phyloP scores from a whole-genome alignment of 495 filamentous ascomycete genomes.

The Pyronema domesticum region DNA sequence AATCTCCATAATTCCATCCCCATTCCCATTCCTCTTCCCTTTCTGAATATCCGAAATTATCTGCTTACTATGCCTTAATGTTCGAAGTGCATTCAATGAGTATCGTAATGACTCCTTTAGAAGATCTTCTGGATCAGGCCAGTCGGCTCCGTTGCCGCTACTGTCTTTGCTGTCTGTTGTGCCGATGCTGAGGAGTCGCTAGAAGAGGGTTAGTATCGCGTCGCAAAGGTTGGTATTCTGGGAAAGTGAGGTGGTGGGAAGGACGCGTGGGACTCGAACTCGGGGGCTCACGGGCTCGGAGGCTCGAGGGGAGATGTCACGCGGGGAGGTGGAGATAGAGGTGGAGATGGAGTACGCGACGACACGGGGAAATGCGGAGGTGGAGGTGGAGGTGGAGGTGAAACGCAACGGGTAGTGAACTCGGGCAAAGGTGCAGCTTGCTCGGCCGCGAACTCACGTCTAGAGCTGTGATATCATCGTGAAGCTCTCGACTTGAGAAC shows the following conservation, averaged over 20 bases:
- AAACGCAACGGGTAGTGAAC: too few relatives aligned
- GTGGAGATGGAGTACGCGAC: neutral
- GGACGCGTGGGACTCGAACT: too few relatives aligned
- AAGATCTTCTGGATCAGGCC: constrained; percentile 17
- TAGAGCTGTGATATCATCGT: too few relatives aligned
- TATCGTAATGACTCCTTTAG: constrained; percentile 21
- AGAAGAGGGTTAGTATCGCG: neutral
- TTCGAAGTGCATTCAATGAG: constrained; percentile 14
- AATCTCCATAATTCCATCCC: constrained; percentile 4
- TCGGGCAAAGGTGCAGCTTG: too few relatives aligned
- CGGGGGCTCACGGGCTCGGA: too few relatives aligned
- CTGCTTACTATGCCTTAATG: constrained; percentile 12
- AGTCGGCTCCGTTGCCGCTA: neutral
- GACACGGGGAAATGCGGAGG: too few relatives aligned
- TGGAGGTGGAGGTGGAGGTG: too few relatives aligned
- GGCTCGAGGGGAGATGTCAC: too few relatives aligned
- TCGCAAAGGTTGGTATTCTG: neutral
- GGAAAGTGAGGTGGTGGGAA: too few relatives aligned
- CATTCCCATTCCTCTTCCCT: constrained; percentile 5
- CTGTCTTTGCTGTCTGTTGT: neutral
- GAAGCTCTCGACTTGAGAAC: too few relatives aligned
- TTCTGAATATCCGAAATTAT: constrained; percentile 5
- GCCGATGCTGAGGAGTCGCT: neutral
- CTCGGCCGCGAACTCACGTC: too few relatives aligned
- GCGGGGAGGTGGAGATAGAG: neutral